These are phyloP conservation scores for Fusarium incarnatum DNA, from an alignment of 2,329 filamentous ascomycete genomes.

Conservation along the genomic window DNA sequence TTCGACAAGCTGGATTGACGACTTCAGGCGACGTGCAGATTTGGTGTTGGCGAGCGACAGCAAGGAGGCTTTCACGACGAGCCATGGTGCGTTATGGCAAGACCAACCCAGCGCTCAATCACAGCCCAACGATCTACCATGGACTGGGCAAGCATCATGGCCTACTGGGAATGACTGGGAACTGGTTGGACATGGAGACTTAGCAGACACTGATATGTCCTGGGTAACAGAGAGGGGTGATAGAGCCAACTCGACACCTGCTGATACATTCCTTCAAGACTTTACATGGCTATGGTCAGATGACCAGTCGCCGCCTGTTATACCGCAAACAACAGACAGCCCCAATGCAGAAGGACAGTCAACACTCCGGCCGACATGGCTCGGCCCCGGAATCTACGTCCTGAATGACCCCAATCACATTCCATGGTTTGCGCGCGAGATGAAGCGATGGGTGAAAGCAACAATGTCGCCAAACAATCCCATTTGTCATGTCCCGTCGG, in stretches of 20 bases:
- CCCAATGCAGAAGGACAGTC: slow-evolving; percentile 1
- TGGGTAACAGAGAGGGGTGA: not conserved
- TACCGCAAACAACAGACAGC: not conserved
- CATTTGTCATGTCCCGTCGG: slow-evolving; percentile 50
- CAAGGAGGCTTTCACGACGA: not conserved
- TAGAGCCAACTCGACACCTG: not conserved
- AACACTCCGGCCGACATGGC: slow-evolving; percentile 28
- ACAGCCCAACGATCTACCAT: not conserved
- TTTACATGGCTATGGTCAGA: slow-evolving; percentile 8
- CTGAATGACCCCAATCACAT: slow-evolving; percentile 47
- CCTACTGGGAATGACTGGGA: not conserved
- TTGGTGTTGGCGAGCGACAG: not conserved
- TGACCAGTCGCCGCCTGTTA: slow-evolving; percentile 1
- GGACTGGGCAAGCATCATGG: not conserved
- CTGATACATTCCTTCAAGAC: not conserved
- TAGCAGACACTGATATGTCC: not conserved
- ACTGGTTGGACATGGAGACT: not conserved
- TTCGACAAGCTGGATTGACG: slow-evolving; percentile 18
- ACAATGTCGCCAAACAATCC: slow-evolving; percentile 52
- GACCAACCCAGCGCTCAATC: not conserved
- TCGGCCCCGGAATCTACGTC: slow-evolving; percentile 31
- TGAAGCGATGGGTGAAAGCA: slow-evolving; percentile 45
- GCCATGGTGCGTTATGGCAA: not conserved
- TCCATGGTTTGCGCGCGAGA: slow-evolving; percentile 41
- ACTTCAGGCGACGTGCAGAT: slow-evolving; percentile 22